Base-by-base conservation (phyloP, 495 filamentous ascomycete genomes). In the Friedmanniomyces endolithicus region DNA sequence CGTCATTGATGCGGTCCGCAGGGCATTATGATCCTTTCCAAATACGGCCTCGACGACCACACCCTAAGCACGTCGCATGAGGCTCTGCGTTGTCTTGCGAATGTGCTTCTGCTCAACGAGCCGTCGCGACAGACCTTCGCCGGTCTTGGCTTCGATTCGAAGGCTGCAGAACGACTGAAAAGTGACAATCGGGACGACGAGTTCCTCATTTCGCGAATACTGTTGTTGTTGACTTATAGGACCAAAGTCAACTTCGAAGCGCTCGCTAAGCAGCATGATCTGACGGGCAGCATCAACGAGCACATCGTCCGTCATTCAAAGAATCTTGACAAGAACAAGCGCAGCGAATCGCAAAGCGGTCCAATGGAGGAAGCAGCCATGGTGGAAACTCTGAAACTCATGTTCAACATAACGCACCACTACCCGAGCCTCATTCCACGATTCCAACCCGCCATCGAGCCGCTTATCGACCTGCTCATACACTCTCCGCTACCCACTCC, bases 191-290 rank as follows among this genome's bases (percentile, higher is more conserved):
- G 75, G 16, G 89, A 97, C 48, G 86, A 98, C 62, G 90, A 98
- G 66, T 94, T 98, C 70, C 72, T 96, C 0, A 71, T 80, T 33
- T 85, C 84, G 40, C 78, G 92, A 31, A 83, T 98, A 20, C 70
- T 97, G 9, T 88, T 97, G 56, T 72, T 96, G 1, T 78, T 83
- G 12, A 97, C 92, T 0, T 97, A 96, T 62, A 77, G 81, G 27
- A 89, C 88, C 6, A 79, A 76, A 4, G 63, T 86, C 48, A 73
- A 88, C 58, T 81, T 92, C 48, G 71, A 77, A 25, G 68, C 72
- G 0, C 75, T 95, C 1, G 78, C 95, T 52, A 77, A 84, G 31
- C 64, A 88, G 23, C 70, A 90, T 64, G 70, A 77, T 6, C 70
- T 97, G 3, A 85, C 80, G 2, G 80, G 85, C 14, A 80, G 75